These are phyloP conservation scores for Rhamnella rubrinervis DNA, from an alignment of 331 rosid species.

Conservation along the genomic window DNA sequence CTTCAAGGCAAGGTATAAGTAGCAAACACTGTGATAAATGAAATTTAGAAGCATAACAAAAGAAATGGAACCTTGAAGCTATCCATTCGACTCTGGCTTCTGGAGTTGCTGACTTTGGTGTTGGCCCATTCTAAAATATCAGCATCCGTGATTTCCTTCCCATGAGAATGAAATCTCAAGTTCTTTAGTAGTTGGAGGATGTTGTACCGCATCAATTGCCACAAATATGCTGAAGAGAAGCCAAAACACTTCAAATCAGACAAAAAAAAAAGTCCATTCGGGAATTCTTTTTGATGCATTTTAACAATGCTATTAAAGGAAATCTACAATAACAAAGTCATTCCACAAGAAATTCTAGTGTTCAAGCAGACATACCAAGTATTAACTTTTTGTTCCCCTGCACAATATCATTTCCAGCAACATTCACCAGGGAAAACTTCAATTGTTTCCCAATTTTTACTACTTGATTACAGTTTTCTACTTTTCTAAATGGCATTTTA, in stretches of 20 bases:
- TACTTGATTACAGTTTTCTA: slow-evolving; percentile 94
- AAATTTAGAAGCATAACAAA: slow-evolving; percentile 10
- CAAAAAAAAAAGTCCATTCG: background rate
- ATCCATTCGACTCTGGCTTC: slow-evolving; percentile 73
- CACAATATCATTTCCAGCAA: slow-evolving; percentile 95
- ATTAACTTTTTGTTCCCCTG: slow-evolving; percentile 90
- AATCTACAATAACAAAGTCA: background rate
- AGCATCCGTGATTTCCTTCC: slow-evolving; percentile 89
- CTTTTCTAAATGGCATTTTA: slow-evolving; percentile 96
- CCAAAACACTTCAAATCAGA: slow-evolving; percentile 19
- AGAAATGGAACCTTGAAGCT: slow-evolving; percentile 71
- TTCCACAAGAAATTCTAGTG: too few relatives aligned
- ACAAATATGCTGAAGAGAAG: slow-evolving; percentile 72
- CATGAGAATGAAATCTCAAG: slow-evolving; percentile 90
- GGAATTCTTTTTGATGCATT: too few relatives aligned
- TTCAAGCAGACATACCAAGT: slow-evolving; percentile 55
- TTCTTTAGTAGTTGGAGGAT: slow-evolving; percentile 90
- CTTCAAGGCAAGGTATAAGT: background rate
- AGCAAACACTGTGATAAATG: background rate
- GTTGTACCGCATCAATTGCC: slow-evolving; percentile 96
- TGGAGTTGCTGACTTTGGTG: slow-evolving; percentile 69
- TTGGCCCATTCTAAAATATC: slow-evolving; percentile 97
- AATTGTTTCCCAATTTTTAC: slow-evolving; percentile 86
- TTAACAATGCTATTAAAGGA: background rate
- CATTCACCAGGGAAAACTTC: slow-evolving; percentile 84